Conservation (phyloP, 495 filamentous ascomycete genomes). For the Tuber melanosporum region DNA sequence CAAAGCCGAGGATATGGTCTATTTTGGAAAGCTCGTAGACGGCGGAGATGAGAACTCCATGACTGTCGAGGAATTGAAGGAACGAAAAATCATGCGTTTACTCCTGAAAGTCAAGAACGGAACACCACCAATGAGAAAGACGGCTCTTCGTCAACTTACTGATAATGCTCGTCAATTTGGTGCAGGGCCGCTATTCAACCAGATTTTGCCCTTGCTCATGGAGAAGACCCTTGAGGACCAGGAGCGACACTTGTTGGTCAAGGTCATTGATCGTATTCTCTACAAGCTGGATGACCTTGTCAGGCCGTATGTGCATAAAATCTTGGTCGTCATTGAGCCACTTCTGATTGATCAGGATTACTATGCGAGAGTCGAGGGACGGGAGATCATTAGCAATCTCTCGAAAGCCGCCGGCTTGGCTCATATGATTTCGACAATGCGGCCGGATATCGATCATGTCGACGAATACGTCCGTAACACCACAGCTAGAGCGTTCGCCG, state of each 20-base stretch:
- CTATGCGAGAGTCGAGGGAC: slow-evolving; percentile 95
- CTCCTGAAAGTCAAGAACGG: slow-evolving; percentile 99
- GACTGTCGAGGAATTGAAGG: slow-evolving; percentile 90
- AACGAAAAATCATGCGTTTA: slow-evolving; percentile 96
- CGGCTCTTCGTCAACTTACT: slow-evolving; percentile 93
- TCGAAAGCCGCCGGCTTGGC: slow-evolving; percentile 94
- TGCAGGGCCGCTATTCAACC: slow-evolving; percentile 90
- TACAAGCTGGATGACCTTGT: slow-evolving; percentile 98
- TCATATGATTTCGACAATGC: slow-evolving; percentile 98
- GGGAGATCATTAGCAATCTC: slow-evolving; percentile 97
- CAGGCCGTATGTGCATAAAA: slow-evolving; percentile 94
- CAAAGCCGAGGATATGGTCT: slow-evolving; percentile 98
- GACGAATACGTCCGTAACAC: slow-evolving; percentile 99
- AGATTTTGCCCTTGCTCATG: slow-evolving; percentile 96
- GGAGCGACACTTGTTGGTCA: slow-evolving; percentile 95
- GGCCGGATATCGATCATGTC: slow-evolving; percentile 95
- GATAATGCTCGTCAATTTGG: slow-evolving; percentile 98
- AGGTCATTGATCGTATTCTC: slow-evolving; percentile 96
- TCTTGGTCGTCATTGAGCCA: slow-evolving; percentile 97
- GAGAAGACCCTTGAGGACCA: slow-evolving; percentile 98
- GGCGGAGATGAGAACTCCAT: slow-evolving; percentile 87
- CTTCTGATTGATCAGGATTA: slow-evolving; percentile 98
- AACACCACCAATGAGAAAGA: slow-evolving; percentile 98
- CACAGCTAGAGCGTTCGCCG: slow-evolving; percentile 93
- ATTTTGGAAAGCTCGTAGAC: slow-evolving; percentile 96